Evolutionary conservation across 164 flowering plant species (phyloP), one percentile per base, ranked within the genome.

Genomic region (Vitis rotundifolia): DNA sequence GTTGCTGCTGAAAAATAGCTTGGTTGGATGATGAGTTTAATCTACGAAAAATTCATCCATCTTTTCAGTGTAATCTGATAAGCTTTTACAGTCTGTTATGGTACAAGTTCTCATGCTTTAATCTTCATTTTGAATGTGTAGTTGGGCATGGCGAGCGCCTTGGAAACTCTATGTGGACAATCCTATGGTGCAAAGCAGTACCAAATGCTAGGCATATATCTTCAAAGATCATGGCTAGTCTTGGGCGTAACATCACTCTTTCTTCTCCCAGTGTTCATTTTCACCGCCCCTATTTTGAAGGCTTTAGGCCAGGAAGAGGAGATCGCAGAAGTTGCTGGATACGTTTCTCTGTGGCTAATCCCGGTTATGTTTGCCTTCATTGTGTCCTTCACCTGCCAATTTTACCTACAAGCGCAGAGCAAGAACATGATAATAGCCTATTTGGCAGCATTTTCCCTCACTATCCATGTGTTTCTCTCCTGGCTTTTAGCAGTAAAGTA

Each of bases 81-180:
- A 0, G 26, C 26, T 22, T 22, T 22, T 22, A 22, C 26, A 22
- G 26, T 22, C 26, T 22, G 26, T 22, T 22, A 22, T 22, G 44
- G 44, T 37, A 6, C 44, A 37, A 37, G 6, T 37, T 37, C 44
- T 22, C 26, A 22, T 0, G 44, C 6, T 37, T 37, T 37, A 6
- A 37, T 59, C 26, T 59, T 59, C 44, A 59, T 37, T 54, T 15
- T 10, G 37, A 9, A 3, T 59, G 5, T 67, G 81, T 84, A 88
- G 88, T 53, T 89, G 67, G 93, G 93, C 13, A 89, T 89, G 89
- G 80, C 88, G 0, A 86, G 89, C 67, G 93, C 88, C 61, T 56
- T 85, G 59, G 91, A 86, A 69, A 89, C 93, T 1, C 69, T 89
- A 6, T 87, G 93, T 68, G 93, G 93, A 29, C 93, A 89, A 73